These are phyloP conservation scores for Phyllosticta citribraziliensis DNA, from an alignment of 2,329 filamentous ascomycete genomes.

Conservation along the genomic window DNA sequence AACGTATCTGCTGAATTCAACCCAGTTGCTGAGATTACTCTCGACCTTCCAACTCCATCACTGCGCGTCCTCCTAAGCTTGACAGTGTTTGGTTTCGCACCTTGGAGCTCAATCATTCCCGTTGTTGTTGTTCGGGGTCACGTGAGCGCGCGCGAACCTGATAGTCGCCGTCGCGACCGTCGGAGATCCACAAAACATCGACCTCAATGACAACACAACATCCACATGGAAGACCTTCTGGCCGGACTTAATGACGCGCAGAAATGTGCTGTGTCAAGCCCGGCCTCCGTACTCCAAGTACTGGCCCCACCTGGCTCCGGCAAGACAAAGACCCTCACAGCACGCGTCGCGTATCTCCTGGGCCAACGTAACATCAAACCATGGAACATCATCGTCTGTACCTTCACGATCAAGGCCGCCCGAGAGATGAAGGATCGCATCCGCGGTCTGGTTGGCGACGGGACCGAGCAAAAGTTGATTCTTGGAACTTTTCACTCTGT, in stretches of 20 bases:
- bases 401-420: constrained; percentile 93
- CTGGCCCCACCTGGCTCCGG: constrained; percentile 60
- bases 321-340: constrained; percentile 92
- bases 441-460: constrained; percentile 66
- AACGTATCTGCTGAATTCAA: too few relatives aligned
- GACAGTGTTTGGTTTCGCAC: too few relatives aligned
- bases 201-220: neutral
- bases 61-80: too few relatives aligned
- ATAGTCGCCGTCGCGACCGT: neutral
- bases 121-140: neutral
- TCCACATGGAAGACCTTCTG: constrained; percentile 45
- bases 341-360: constrained; percentile 82
- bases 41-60: too few relatives aligned
- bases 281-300: constrained; percentile 50
- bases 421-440: constrained; percentile 89
- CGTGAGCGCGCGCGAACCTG: neutral
- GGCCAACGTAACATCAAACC: constrained; percentile 62
- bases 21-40: too few relatives aligned
- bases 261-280: constrained; percentile 53
- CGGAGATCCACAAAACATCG: neutral
- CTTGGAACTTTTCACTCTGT: constrained; percentile 95
- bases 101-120: too few relatives aligned
- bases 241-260: constrained; percentile 56
- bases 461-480: constrained; percentile 64
- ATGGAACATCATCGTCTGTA: constrained; percentile 86